These are phyloP conservation scores for Marasmius sp. DNA, from an alignment of 1,284 basidiomycete species.

Conservation along the genomic window DNA sequence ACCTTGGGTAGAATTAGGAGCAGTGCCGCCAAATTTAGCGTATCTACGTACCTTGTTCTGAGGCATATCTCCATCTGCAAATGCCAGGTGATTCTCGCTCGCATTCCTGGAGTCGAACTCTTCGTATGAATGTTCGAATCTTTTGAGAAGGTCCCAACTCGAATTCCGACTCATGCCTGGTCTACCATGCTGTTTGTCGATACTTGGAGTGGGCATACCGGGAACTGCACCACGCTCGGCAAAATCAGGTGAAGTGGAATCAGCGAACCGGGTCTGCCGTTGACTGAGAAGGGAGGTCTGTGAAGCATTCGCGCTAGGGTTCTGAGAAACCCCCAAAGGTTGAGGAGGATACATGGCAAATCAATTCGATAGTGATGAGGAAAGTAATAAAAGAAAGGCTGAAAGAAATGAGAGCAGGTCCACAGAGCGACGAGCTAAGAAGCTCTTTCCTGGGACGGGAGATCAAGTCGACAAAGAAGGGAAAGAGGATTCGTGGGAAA, in stretches of 20 bases:
- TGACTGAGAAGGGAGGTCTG: background rate
- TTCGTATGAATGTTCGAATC: slow-evolving; percentile 56
- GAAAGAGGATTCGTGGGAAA: background rate
- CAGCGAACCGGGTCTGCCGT: background rate
- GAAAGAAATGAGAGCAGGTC: background rate
- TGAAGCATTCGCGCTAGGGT: slow-evolving; percentile 1
- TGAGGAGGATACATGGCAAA: slow-evolving; percentile 11
- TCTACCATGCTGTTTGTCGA: background rate
- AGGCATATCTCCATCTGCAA: slow-evolving; percentile 65
- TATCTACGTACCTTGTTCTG: slow-evolving; percentile 43
- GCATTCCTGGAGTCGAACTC: slow-evolving; percentile 60
- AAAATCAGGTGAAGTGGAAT: background rate
- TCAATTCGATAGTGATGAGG: background rate
- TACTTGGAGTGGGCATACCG: slow-evolving; percentile 8
- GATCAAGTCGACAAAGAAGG: background rate
- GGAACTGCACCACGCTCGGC: slow-evolving; percentile 6
- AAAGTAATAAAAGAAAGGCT: background rate
- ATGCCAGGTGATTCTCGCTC: slow-evolving; percentile 51
- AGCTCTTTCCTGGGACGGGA: background rate
- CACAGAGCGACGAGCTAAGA: background rate
- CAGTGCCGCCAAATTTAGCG: slow-evolving; percentile 2
- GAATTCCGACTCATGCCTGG: slow-evolving; percentile 20
- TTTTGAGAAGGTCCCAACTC: slow-evolving; percentile 57
- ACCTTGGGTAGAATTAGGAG: slow-evolving; percentile 34
- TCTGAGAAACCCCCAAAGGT: background rate